These are phyloP conservation scores for Beauveria bassiana DNA, from an alignment of 2,329 filamentous ascomycete species.

Conservation along the genomic window DNA sequence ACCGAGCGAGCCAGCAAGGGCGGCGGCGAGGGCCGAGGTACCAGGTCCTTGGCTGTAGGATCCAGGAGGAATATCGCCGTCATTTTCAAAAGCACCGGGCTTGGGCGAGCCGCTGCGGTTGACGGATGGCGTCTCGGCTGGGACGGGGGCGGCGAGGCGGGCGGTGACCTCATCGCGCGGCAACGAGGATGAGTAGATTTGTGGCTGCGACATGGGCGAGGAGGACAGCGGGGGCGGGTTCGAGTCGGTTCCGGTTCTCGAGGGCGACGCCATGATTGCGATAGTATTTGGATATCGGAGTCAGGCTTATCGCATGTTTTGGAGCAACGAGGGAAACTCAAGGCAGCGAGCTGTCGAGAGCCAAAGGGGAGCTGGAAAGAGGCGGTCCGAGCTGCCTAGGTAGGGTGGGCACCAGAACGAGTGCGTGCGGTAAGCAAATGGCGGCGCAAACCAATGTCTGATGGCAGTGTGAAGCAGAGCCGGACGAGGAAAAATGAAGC, in stretches of 20 bases:
- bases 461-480: neutral
- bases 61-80: conserved; percentile 58
- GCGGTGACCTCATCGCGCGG: conserved; percentile 54
- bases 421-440: neutral
- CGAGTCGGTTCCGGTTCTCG: conserved; percentile 11
- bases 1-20: conserved; percentile 68
- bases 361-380: neutral
- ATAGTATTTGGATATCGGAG: neutral
- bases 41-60: conserved; percentile 67
- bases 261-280: conserved; percentile 11
- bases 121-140: conserved; percentile 27
- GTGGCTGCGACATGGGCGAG: conserved; percentile 40
- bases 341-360: neutral
- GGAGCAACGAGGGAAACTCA: neutral
- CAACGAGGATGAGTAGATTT: conserved; percentile 42
- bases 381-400: neutral
- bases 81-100: conserved; percentile 36
- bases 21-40: conserved; percentile 79
- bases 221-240: conserved; percentile 28
- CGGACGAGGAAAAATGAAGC: no score
- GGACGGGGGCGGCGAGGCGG: conserved; percentile 51
- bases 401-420: neutral
- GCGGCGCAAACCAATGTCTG: neutral
- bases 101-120: conserved; percentile 29
- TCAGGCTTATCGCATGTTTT: conserved; percentile 5